Conservation (phyloP, 23 red algal species). For the Gracilaria gracilis region DNA sequence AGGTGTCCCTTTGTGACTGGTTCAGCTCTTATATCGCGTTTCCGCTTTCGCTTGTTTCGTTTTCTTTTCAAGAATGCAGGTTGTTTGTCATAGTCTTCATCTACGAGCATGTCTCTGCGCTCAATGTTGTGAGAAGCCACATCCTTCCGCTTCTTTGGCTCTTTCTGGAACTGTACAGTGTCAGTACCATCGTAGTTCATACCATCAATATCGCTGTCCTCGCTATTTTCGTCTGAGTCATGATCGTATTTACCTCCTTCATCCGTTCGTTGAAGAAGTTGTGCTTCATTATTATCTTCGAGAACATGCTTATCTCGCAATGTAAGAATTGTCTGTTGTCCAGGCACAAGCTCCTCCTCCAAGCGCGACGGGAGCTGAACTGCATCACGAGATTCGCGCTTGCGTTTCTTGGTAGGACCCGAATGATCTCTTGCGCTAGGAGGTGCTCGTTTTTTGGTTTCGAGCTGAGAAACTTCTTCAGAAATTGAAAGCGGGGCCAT, state of each 20-base stretch:
- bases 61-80: slow-evolving; percentile 28
- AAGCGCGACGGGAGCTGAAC: slow-evolving; percentile 7
- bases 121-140: slow-evolving; percentile 1
- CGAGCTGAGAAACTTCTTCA: background rate
- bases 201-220: slow-evolving; percentile 27
- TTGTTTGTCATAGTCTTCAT: slow-evolving; percentile 33
- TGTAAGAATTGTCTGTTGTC: slow-evolving; percentile 16
- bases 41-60: slow-evolving; percentile 20
- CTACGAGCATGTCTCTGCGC: slow-evolving; percentile 15
- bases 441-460: background rate
- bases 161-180: slow-evolving; percentile 42
- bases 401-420: background rate
- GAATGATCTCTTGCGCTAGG: background rate
- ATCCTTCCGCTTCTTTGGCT: background rate
- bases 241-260: background rate
- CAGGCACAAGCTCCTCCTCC: slow-evolving; percentile 16
- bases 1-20: slow-evolving; percentile 37
- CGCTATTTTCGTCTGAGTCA: slow-evolving; percentile 4
- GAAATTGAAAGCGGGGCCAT: slow-evolving; percentile 44
- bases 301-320: slow-evolving; percentile 46
- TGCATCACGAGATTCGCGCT: background rate
- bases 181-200: slow-evolving; percentile 66
- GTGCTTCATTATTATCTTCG: background rate
- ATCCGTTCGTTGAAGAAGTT: background rate
- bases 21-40: slow-evolving; percentile 13